Conservation (phyloP, 352 stramenopile genomes). For the Phytophthora idaei region DNA sequence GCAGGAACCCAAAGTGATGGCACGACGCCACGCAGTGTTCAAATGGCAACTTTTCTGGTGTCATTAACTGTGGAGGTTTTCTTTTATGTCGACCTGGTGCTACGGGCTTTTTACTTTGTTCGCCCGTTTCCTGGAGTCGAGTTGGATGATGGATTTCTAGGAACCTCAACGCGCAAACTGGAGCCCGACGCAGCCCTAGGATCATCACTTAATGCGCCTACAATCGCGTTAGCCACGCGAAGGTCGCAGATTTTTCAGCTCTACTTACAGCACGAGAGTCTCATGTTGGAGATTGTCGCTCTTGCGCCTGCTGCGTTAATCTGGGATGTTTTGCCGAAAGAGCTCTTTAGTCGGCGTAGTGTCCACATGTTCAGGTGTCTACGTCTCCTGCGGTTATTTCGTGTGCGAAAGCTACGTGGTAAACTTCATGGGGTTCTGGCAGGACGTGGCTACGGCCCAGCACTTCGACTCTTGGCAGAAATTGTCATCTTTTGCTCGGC, state of each 20-base stretch:
- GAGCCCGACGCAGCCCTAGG: not conserved
- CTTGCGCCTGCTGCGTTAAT: conserved; percentile 46
- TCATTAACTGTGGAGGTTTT: conserved; percentile 57
- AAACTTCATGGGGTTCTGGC: conserved; percentile 53
- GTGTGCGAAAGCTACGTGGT: conserved; percentile 45
- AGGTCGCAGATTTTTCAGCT: conserved; percentile 33
- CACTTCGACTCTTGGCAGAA: conserved; percentile 54
- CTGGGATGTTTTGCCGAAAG: conserved; percentile 69
- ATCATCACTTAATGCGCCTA: conserved; percentile 9
- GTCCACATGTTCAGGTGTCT: conserved; percentile 44
- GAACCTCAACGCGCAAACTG: not conserved
- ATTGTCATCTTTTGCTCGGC: conserved; percentile 51
- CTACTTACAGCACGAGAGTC: conserved; percentile 51
- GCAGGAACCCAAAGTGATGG: conserved; percentile 15
- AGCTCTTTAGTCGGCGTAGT: conserved; percentile 32
- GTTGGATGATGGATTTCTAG: conserved; percentile 18
- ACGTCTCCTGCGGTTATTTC: conserved; percentile 54
- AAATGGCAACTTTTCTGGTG: conserved; percentile 42
- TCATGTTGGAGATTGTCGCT: conserved; percentile 39
- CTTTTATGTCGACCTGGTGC: conserved; percentile 58
- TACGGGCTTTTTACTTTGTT: conserved; percentile 53
- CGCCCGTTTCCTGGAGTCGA: conserved; percentile 21
- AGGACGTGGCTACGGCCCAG: conserved; percentile 45
- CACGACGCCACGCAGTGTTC: conserved; percentile 42
- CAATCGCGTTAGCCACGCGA: conserved; percentile 16